Evolutionary conservation across 805 yeast species (phyloP).

Genomic region (Komagataella pseudopastoris): DNA sequence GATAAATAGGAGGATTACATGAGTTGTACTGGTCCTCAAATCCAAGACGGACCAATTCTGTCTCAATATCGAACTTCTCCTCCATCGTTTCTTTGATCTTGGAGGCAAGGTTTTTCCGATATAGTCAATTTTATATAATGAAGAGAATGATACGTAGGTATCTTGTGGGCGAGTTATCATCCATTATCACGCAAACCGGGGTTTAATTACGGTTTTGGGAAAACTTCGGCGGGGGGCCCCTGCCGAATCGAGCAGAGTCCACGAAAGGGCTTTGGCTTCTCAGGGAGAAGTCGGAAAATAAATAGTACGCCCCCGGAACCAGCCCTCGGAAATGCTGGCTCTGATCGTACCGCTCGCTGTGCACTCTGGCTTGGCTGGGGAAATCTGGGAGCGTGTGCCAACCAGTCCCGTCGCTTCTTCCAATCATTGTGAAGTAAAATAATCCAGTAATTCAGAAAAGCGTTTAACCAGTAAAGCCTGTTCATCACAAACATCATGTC

Average conservation of each 20-base stretch:
- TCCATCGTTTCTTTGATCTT: neutral
- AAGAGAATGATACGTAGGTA: neutral
- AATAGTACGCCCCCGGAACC: neutral
- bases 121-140: neutral
- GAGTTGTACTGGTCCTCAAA: conserved; percentile 63
- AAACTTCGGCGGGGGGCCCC: neutral
- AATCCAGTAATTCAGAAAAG: conserved; percentile 1
- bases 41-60: conserved; percentile 53
- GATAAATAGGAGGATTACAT: conserved; percentile 80
- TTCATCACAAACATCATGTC: neutral
- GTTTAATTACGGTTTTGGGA: neutral
- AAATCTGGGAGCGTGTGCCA: neutral
- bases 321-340: neutral
- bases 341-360: neutral
- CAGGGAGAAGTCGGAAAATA: neutral
- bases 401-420: neutral
- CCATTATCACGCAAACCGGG: neutral
- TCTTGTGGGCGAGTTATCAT: neutral
- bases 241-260: neutral
- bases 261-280: neutral
- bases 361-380: neutral
- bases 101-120: neutral
- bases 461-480: neutral
- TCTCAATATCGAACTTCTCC: conserved; percentile 25
- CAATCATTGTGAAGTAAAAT: conserved; percentile 8